A percentile compares a stretch with the other conserved stretches of the same genome.
Evolutionary conservation across 805 yeast genomes (phyloP).

Genomic region (Candida golubevii): DNA sequence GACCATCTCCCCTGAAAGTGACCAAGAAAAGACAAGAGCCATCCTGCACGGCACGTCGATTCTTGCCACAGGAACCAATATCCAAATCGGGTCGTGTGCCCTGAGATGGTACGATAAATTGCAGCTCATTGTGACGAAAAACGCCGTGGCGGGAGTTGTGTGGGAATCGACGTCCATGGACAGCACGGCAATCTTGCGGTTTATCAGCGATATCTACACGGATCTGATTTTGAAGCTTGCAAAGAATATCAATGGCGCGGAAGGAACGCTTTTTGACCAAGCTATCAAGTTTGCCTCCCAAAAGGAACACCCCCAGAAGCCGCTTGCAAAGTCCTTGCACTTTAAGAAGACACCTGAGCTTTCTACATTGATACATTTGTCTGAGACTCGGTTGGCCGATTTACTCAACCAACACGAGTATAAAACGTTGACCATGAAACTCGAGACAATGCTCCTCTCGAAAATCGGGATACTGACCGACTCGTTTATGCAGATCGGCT

Average conservation of each 20-base stretch:
- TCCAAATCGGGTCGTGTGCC: conserved; percentile 55
- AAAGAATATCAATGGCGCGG: conserved; percentile 52
- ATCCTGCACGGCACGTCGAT: conserved; percentile 51
- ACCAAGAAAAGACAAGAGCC: conserved; percentile 45
- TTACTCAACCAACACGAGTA: conserved; percentile 56
- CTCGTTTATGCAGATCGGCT: conserved; percentile 47
- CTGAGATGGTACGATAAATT: conserved; percentile 59
- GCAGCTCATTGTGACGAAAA: conserved; percentile 49
- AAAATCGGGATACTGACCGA: conserved; percentile 45
- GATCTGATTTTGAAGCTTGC: conserved; percentile 55
- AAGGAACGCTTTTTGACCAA: conserved; percentile 48
- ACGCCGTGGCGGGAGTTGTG: conserved; percentile 55
- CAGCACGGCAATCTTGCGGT: conserved; percentile 53
- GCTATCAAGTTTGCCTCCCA: conserved; percentile 35
- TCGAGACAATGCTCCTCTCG: conserved; percentile 32
- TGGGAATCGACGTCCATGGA: conserved; percentile 60
- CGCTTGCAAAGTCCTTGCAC: conserved; percentile 27
- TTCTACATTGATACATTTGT: conserved; percentile 45
- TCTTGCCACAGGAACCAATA: conserved; percentile 39
- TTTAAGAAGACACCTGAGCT: conserved; percentile 45
- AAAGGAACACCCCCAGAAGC: conserved; percentile 31
- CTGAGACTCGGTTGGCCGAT: conserved; percentile 57
- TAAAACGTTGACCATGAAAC: conserved; percentile 36
- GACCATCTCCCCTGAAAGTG: conserved; percentile 39
- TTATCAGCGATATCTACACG: conserved; percentile 54